Evolutionary conservation across 768 basidiomycete species (phyloP).

Genomic region (Amanita brunnescens): DNA sequence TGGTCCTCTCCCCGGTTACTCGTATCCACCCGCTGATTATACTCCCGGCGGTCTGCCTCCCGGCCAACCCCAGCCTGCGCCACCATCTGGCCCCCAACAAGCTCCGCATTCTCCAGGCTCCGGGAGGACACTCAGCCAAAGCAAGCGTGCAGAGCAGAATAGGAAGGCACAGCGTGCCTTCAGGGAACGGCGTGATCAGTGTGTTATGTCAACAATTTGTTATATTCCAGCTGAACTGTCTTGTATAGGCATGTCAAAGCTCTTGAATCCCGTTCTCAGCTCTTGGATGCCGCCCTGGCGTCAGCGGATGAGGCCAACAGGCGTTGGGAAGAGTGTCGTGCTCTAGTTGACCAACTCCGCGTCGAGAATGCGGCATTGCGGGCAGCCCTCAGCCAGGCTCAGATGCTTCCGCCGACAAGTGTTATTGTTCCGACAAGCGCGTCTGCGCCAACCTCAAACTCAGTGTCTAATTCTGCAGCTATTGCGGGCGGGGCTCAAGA

Average conservation of each 20-base stretch:
- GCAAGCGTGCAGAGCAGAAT: slow-evolving; percentile 91
- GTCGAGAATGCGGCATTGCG: slow-evolving; percentile 76
- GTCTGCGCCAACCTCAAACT: not conserved
- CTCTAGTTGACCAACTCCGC: slow-evolving; percentile 79
- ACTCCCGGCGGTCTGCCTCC: slow-evolving; percentile 29
- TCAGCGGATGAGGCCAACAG: slow-evolving; percentile 85
- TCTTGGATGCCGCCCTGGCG: slow-evolving; percentile 78
- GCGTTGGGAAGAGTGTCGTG: slow-evolving; percentile 87
- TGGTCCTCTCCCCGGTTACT: slow-evolving; percentile 38
- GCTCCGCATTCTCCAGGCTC: slow-evolving; percentile 10
- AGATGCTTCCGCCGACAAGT: slow-evolving; percentile 25
- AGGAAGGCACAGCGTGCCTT: slow-evolving; percentile 91
- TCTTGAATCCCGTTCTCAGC: slow-evolving; percentile 76
- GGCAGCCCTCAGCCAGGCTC: slow-evolving; percentile 51
- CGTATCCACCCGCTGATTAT: slow-evolving; percentile 43
- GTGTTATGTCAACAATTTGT: slow-evolving; percentile 24
- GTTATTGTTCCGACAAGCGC: not conserved
- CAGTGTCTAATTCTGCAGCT: not conserved
- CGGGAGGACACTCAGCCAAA: slow-evolving; percentile 60
- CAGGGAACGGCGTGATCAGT: slow-evolving; percentile 85
- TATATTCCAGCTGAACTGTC: slow-evolving; percentile 1
- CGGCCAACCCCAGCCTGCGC: slow-evolving; percentile 22
- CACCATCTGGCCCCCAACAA: slow-evolving; percentile 14
- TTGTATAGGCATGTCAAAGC: slow-evolving; percentile 70
- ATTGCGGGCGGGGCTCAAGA: not conserved